Percentiles rank a stretch among this genome's conserved stretches.
These are phyloP conservation scores for Fistulifera pelliculosa DNA, from an alignment of 108 stramenopile genomes.

Conservation along the genomic window DNA sequence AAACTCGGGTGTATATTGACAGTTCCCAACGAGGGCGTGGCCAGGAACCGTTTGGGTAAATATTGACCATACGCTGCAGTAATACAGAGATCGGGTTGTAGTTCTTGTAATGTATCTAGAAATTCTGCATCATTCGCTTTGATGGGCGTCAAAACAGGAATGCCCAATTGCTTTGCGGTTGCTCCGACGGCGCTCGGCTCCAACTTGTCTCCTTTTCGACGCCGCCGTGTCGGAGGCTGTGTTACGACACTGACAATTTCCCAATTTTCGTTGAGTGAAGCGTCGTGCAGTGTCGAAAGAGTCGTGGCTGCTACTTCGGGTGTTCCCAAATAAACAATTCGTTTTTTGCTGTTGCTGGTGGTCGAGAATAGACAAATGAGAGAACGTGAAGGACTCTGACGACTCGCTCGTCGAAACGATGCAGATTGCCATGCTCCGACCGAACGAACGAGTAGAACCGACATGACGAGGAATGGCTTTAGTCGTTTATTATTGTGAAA, in stretches of 20 bases:
- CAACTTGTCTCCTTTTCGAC: constrained; percentile 72
- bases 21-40: constrained; percentile 79
- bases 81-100: constrained; percentile 92
- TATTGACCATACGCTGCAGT: constrained; percentile 98
- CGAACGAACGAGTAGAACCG: no score
- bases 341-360: constrained; percentile 33
- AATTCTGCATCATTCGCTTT: constrained; percentile 78
- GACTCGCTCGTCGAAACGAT: no score
- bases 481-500: no score
- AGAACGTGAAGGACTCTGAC: no score
- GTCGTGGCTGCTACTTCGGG: constrained; percentile 92
- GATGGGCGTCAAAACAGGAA: constrained; percentile 80
- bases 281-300: constrained; percentile 61
- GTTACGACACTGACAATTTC: constrained; percentile 89
- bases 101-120: constrained; percentile 38
- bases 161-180: constrained; percentile 65
- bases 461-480: no score
- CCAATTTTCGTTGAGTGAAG: constrained; percentile 40
- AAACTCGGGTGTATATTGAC: constrained; percentile 96
- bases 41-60: constrained; percentile 84
- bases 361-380: no score
- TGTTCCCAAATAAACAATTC: constrained; percentile 92
- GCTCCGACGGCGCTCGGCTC: constrained; percentile 79
- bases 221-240: constrained; percentile 82
- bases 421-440: no score